Conservation (phyloP, 352 stramenopile genomes). For the Aphanomyces stellatus region DNA sequence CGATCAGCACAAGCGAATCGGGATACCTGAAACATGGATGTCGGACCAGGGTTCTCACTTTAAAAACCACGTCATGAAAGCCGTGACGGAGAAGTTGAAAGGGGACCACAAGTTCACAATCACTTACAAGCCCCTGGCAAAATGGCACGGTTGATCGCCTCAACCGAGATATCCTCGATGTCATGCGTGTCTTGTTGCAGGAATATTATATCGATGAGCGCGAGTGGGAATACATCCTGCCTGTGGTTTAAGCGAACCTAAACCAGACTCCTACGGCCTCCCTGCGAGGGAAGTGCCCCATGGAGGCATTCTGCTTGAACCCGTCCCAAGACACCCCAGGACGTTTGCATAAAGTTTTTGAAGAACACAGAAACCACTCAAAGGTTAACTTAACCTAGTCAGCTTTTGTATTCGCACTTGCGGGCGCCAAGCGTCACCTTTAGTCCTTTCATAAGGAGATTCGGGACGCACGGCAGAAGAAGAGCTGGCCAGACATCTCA, state of each 20-base stretch:
- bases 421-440: neutral
- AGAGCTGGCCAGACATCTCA: neutral
- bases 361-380: neutral
- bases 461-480: neutral
- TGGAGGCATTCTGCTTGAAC: conserved; percentile 24
- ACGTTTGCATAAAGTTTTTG: neutral
- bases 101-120: conserved; percentile 20
- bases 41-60: conserved; percentile 29
- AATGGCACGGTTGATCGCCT: conserved; percentile 26
- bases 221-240: conserved; percentile 22
- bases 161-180: conserved; percentile 27
- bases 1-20: conserved; percentile 25
- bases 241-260: conserved; percentile 21
- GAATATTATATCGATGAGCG: conserved; percentile 21
- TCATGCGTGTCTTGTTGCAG: conserved; percentile 19
- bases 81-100: conserved; percentile 11
- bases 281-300: conserved; percentile 17
- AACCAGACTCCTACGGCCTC: conserved; percentile 27
- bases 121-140: conserved; percentile 26
- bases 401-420: neutral
- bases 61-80: conserved; percentile 26
- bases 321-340: neutral
- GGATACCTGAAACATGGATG: conserved; percentile 22
- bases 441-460: conserved; percentile 20
- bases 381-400: neutral